Percentiles rank a stretch among this genome's conserved stretches.
Evolutionary conservation across 495 filamentous ascomycete genomes (phyloP).

Genomic region (Astrothelium subdiscretum): DNA sequence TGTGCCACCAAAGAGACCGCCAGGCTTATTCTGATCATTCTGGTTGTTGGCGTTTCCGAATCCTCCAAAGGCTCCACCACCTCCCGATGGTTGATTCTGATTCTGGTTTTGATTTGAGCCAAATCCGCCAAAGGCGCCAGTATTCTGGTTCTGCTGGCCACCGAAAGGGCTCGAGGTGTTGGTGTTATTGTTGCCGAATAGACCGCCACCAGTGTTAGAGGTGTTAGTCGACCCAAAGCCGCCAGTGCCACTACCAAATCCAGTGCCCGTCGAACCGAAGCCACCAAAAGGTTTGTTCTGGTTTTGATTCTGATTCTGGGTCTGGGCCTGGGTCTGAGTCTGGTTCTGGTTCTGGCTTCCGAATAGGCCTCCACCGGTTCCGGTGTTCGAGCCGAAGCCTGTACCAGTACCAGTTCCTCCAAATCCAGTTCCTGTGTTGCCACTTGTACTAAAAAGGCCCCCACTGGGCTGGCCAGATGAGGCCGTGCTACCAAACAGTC

Average conservation of each 20-base stretch:
- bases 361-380: conserved; percentile 20
- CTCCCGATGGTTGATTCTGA: conserved; percentile 22
- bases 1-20: conserved; percentile 48
- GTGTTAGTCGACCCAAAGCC: conserved; percentile 11
- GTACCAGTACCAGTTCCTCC: background rate
- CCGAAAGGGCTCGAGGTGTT: conserved; percentile 34
- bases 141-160: conserved; percentile 22
- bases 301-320: conserved; percentile 16
- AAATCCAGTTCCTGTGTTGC: conserved; percentile 25
- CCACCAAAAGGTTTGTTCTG: conserved; percentile 25
- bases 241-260: conserved; percentile 5
- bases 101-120: conserved; percentile 18
- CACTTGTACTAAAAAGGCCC: conserved; percentile 13
- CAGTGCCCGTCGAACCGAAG: conserved; percentile 10
- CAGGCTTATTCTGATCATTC: conserved; percentile 44
- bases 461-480: conserved; percentile 8
- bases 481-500: conserved; percentile 16
- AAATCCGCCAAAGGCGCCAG: conserved; percentile 10
- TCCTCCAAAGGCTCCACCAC: conserved; percentile 10
- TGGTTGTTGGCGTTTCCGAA: conserved; percentile 28
- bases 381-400: conserved; percentile 24
- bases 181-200: conserved; percentile 17
- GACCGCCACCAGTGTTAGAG: conserved; percentile 22
- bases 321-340: conserved; percentile 21
- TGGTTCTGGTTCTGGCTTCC: conserved; percentile 12